These are phyloP conservation scores for Colletotrichum sp. DNA, from an alignment of 2,329 filamentous ascomycete genomes.

Conservation along the genomic window DNA sequence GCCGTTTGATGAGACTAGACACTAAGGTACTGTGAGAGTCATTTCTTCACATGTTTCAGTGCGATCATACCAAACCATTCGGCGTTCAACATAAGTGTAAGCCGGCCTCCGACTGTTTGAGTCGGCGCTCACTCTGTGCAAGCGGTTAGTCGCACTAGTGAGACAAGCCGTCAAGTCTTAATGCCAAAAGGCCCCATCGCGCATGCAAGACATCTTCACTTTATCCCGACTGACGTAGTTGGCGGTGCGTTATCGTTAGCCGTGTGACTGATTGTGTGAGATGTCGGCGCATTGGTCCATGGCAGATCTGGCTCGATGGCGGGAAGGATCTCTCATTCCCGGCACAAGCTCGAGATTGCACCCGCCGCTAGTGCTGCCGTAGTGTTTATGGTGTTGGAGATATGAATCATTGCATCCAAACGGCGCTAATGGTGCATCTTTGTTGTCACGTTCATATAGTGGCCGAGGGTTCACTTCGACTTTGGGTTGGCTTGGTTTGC, in stretches of 20 bases:
- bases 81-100: not conserved
- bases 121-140: not conserved
- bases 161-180: not conserved
- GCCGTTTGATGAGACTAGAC: not conserved
- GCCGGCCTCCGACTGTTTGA: not conserved
- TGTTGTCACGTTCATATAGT: not conserved
- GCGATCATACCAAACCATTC: not conserved
- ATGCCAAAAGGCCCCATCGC: fast-evolving
- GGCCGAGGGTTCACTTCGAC: too few relatives aligned
- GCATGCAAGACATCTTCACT: not conserved
- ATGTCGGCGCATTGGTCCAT: not conserved
- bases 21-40: not conserved
- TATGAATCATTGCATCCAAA: not conserved
- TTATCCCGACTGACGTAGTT: not conserved
- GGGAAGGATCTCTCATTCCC: not conserved
- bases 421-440: not conserved
- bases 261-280: not conserved
- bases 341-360: not conserved
- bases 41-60: not conserved
- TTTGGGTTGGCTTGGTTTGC: too few relatives aligned
- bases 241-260: not conserved
- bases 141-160: not conserved
- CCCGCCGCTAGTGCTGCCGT: not conserved
- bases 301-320: not conserved
- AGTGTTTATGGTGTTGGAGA: not conserved